Conservation (phyloP, 192 early-diverging fungal genomes). For the Chytriomyces sp. region DNA sequence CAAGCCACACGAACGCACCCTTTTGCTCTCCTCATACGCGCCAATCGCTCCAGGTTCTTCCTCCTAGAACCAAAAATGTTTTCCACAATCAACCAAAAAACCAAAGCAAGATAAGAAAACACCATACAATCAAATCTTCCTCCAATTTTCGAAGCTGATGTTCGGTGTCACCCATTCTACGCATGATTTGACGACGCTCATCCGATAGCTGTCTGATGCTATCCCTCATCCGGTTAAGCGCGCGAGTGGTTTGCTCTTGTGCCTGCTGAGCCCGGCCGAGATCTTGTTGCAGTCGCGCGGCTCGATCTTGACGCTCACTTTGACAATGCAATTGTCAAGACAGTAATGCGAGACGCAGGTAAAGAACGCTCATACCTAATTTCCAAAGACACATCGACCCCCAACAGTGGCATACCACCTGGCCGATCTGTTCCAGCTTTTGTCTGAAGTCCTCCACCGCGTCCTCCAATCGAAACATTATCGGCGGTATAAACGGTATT, state of each 20-base stretch:
- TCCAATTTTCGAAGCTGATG: slow-evolving; percentile 19
- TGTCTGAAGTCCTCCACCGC: slow-evolving; percentile 46
- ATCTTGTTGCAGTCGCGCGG: slow-evolving; percentile 8
- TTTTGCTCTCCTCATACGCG: slow-evolving; percentile 24
- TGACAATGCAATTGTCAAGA: neutral
- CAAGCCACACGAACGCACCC: slow-evolving; percentile 8
- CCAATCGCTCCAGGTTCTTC: slow-evolving; percentile 31
- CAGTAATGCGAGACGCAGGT: neutral
- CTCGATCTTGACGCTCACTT: neutral
- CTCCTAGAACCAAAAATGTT: slow-evolving; percentile 2
- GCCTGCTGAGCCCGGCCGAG: neutral
- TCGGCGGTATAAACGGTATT: slow-evolving; percentile 47
- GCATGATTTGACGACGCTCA: neutral
- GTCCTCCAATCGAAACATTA: slow-evolving; percentile 44
- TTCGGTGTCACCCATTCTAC: neutral
- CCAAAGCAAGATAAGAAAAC: no score
- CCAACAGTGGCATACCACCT: slow-evolving; percentile 42
- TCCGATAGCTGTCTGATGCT: neutral
- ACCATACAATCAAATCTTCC: slow-evolving; percentile 33
- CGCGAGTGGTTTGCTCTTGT: neutral
- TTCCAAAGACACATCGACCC: slow-evolving; percentile 29
- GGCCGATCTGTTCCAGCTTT: neutral
- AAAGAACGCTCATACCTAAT: slow-evolving; percentile 12
- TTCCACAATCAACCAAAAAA: neutral
- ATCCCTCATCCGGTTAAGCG: neutral